A percentile compares a stretch with the other conserved stretches of the same genome.
These are phyloP conservation scores for Podospora pseudocomata DNA, from an alignment of 495 filamentous ascomycete genomes.

Conservation along the genomic window DNA sequence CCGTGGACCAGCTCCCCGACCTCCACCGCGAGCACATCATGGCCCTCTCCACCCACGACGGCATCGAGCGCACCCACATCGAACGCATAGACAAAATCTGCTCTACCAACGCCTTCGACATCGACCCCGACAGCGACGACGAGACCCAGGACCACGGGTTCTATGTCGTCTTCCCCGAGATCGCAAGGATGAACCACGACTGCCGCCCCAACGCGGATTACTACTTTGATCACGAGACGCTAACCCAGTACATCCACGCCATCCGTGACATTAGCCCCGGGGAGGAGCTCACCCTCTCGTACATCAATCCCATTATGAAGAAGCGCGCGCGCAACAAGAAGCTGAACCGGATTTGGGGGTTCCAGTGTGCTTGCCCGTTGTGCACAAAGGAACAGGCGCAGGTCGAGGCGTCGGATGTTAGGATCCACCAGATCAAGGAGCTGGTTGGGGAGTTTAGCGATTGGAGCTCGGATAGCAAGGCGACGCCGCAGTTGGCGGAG, in stretches of 20 bases:
- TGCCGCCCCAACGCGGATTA: conserved; percentile 45
- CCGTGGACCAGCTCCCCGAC: conserved; percentile 26
- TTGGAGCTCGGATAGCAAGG: conserved; percentile 24
- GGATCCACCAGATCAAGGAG: conserved; percentile 32
- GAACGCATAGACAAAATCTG: conserved; percentile 26
- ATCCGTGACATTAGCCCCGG: conserved; percentile 33
- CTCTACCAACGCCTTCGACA: conserved; percentile 37
- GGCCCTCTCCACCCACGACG: conserved; percentile 30
- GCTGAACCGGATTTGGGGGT: conserved; percentile 38
- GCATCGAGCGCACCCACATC: conserved; percentile 11
- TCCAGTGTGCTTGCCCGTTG: conserved; percentile 35
- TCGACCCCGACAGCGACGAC: conserved; percentile 27
- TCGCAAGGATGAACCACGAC: conserved; percentile 45
- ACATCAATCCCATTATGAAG: conserved; percentile 37
- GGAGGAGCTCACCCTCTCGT: conserved; percentile 40
- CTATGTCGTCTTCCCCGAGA: conserved; percentile 32
- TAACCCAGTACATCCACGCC: conserved; percentile 38
- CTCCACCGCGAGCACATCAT: conserved; percentile 26
- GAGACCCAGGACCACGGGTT: conserved; percentile 25
- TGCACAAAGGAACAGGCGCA: conserved; percentile 27
- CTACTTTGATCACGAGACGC: conserved; percentile 34
- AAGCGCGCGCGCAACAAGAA: conserved; percentile 26
- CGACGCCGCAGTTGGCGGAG: conserved; percentile 36
- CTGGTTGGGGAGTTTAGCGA: conserved; percentile 30
- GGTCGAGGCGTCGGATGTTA: conserved; percentile 32